Evolutionary conservation across 2,329 filamentous ascomycete genomes (phyloP).

Genomic region (Xylariomycetidae sp.): DNA sequence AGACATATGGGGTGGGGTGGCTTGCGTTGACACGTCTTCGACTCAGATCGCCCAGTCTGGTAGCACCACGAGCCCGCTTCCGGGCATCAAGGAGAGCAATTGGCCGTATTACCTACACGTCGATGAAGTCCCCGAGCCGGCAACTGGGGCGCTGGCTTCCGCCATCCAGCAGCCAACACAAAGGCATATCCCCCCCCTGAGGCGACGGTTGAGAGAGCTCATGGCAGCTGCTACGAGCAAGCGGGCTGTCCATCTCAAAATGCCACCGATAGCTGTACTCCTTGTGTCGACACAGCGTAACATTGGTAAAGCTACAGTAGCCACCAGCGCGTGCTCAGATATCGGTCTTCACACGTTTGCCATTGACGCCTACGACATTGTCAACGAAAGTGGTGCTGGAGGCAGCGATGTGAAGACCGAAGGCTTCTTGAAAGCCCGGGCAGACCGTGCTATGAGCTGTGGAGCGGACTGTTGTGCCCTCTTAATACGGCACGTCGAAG

Average conservation of each 20-base stretch:
- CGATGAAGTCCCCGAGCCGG: constrained; percentile 55
- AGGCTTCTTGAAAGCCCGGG: constrained; percentile 78
- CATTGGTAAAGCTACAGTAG: constrained; percentile 84
- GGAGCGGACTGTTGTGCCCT: constrained; percentile 77
- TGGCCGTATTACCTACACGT: constrained; percentile 90
- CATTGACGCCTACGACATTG: constrained; percentile 88
- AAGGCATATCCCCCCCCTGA: constrained; percentile 52
- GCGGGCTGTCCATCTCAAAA: constrained; percentile 75
- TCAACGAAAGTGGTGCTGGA: constrained; percentile 83
- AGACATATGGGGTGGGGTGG: constrained; percentile 78
- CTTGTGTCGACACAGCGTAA: constrained; percentile 87
- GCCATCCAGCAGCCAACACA: constrained; percentile 40
- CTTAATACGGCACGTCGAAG: constrained; percentile 85
- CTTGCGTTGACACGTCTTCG: constrained; percentile 76
- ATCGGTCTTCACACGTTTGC: constrained; percentile 84
- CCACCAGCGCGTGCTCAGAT: constrained; percentile 72
- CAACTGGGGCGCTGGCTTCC: constrained; percentile 31
- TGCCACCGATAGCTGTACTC: constrained; percentile 83
- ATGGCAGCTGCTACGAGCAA: constrained; percentile 84
- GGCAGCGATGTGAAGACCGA: constrained; percentile 92
- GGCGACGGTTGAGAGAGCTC: constrained; percentile 72
- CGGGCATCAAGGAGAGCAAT: constrained; percentile 65
- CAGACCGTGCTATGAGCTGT: constrained; percentile 83
- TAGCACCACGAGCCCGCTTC: constrained; percentile 74
- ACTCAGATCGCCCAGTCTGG: constrained; percentile 91